Base-by-base conservation (phyloP, 2,329 filamentous ascomycete genomes). In the Apiospora aurea region DNA sequence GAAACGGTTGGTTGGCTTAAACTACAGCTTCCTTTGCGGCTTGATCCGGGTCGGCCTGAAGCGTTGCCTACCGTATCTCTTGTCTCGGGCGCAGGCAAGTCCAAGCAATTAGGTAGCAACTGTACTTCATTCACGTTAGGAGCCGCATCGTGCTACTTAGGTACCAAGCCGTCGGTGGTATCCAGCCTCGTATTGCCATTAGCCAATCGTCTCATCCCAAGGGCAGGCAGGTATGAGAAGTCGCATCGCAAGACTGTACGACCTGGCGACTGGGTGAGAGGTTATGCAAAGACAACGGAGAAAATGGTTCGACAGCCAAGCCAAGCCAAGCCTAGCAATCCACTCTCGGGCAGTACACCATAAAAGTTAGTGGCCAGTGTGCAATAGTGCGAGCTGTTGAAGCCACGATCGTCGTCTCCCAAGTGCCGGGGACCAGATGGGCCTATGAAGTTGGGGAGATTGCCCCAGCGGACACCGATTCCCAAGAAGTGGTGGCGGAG, bases 1-100 rank as follows among this genome's bases (percentile, higher is more conserved):
- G 18, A 64, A 61, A 64, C 57, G 57, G 57, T 64, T 68, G 66
- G 66, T 46, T 46, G 41, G 29, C 66, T 34, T 67, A 29, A 68
- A 38, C 66, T 43, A 18, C 66, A n/a, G 16, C 43, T 46, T 13
- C 26, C 44, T 68, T 26, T 46, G n/a, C 16, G 41, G 66, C 66
- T 46, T 68, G 66, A 68, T 21, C n/a, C 43, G 26, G 24, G 8
- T 44, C 13, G 24, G 21, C 29, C 14, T 44, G 41, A n/a, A 68
- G 66, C 66, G 38, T 47, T 46, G 29, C 51, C 34, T 38, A 34
- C 6, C n/a, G 4, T 57, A 24, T 57, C 24, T 10, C 51, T 57
- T 34, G 41, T 68, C 66, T 68, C 66, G 66, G 66, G 11, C n/a
- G 43, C 24, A n/a, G 21, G 66, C 21, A 21, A 21, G 29, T n/a